Evolutionary conservation across 441 rosid genomes (phyloP).

Genomic region (Cnidoscolus chayamansa): DNA sequence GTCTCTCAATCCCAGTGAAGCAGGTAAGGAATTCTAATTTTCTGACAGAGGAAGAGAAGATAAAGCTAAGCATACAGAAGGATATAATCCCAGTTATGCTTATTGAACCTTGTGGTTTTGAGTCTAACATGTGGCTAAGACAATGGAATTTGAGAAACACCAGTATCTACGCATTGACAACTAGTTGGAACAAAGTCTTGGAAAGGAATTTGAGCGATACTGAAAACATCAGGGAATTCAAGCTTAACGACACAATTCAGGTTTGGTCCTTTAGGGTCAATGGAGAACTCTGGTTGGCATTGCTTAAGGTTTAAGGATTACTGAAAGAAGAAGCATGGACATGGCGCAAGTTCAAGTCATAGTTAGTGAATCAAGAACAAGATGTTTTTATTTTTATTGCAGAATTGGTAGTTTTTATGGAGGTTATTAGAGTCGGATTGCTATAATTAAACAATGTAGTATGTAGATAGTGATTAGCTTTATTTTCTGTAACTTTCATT

Average conservation of each 20-base stretch:
- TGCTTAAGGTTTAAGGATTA: background rate
- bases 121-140: background rate
- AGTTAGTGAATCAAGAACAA: background rate
- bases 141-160: background rate
- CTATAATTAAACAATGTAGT: too few relatives aligned
- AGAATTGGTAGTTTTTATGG: too few relatives aligned
- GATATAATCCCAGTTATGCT: background rate
- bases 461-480: too few relatives aligned
- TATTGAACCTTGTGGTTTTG: conserved; percentile 4
- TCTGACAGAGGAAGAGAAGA: background rate
- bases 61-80: too few relatives aligned
- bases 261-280: conserved; percentile 11
- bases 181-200: background rate
- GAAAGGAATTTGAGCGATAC: background rate
- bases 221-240: background rate
- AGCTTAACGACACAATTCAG: background rate
- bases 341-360: background rate
- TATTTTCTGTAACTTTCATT: too few relatives aligned
- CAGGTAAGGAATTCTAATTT: background rate
- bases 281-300: background rate
- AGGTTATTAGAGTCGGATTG: too few relatives aligned
- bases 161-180: background rate
- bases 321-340: background rate
- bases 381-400: too few relatives aligned
- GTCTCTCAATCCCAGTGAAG: background rate